phyloP scores from a whole-genome alignment of 164 flowering plant species.

The Brasenia schreberi region DNA sequence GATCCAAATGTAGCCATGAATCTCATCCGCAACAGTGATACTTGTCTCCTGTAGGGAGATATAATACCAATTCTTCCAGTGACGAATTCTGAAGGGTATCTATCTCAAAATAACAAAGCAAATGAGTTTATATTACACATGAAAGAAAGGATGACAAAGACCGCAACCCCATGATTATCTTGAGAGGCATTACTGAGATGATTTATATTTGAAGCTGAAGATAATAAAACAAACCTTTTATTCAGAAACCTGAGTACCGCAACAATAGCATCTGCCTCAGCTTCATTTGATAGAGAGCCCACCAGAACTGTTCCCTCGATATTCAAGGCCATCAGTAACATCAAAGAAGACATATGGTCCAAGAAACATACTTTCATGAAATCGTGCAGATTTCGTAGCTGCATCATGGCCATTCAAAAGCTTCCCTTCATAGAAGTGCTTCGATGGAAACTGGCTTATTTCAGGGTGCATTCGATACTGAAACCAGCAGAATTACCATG shows the following conservation, averaged over 20 bases:
- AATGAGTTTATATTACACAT: background rate
- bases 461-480: constrained; percentile 99
- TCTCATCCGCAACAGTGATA: constrained; percentile 69
- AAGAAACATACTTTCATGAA: constrained; percentile 55
- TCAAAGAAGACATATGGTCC: constrained; percentile 90
- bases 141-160: background rate
- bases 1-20: constrained; percentile 71
- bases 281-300: constrained; percentile 58
- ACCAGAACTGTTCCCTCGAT: constrained; percentile 46
- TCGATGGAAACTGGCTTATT: constrained; percentile 81
- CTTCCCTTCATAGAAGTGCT: constrained; percentile 78
- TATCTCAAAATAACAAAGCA: constrained; percentile 11
- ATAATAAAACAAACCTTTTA: constrained; percentile 40
- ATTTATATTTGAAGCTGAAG: background rate
- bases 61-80: constrained; percentile 77
- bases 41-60: constrained; percentile 83
- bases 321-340: constrained; percentile 68
- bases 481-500: background rate
- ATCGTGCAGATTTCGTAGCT: constrained; percentile 45
- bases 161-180: background rate
- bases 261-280: constrained; percentile 81
- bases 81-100: constrained; percentile 66
- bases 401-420: constrained; percentile 55
- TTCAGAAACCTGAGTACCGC: constrained; percentile 55
- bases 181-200: background rate